Base-by-base conservation (phyloP, 2,329 filamentous ascomycete genomes). In the Calonectria fujianensis region DNA sequence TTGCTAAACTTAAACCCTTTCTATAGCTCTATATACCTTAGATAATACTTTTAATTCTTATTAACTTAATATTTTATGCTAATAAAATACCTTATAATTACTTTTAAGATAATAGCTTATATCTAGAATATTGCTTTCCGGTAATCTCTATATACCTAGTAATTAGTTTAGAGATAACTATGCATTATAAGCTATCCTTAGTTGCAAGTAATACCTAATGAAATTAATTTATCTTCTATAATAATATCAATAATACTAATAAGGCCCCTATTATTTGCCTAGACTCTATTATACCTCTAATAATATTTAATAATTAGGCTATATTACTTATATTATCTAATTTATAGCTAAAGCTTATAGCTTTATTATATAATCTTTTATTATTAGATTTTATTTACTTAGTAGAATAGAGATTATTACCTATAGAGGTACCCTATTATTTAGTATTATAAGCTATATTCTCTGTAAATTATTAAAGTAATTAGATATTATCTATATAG, bases 391-490 rank as follows among this genome's bases (percentile, higher is more conserved):
- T 18, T 7, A 20, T 18, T n/a, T 45, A 5, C 20, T n/a, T 9
- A n/a, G 41, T 9, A 45, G 20, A 45, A 45, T 16, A 10, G 37
- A 39, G 7, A 39, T 16, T 16, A 39, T 39, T 7, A 16, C 37
- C 37, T 16, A 16, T 2, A 39, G 37, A 39, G 37, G 16, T 45
- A 13, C 45, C 69, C 69, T 31, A 67, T 45, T 70, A 32, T 45
- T 64, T 70, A 2, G 45, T 45, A n/a, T 72, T 41, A 37, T 50
- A 32, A 45, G 29, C 35, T 24, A 32, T 41, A 63, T 72, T 51
- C 52, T 72, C 39, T 32, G 52, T 32, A 16, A 52, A 72, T 51
- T 59, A 35, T 54, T 48, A 24, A n/a, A 72, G 35, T 27, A 69
- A 35, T 45, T 72, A 35, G 41, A 72, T 69, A 9, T 69, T 69